phyloP scores from a whole-genome alignment of 306 rosid genomes.

The Castanea sativa region DNA sequence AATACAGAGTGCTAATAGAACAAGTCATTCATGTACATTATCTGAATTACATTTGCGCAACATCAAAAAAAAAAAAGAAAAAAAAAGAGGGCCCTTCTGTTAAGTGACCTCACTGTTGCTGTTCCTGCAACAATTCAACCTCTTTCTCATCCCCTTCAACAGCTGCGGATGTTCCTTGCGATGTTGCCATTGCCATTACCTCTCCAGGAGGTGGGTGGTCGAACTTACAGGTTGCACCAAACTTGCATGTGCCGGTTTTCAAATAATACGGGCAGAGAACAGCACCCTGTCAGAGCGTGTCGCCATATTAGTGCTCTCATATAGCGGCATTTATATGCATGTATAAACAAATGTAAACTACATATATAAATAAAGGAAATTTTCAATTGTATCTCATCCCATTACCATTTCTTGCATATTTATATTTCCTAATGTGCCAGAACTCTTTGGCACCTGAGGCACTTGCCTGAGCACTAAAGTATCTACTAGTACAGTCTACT shows the following conservation, averaged over 20 bases:
- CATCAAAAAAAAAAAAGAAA: not conserved
- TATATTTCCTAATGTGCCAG: too few relatives aligned
- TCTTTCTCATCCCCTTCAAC: slow-evolving; percentile 22
- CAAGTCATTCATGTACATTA: not conserved
- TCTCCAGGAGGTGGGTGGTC: slow-evolving; percentile 99
- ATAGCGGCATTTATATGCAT: not conserved
- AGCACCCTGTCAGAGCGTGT: slow-evolving; percentile 57
- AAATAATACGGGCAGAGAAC: slow-evolving; percentile 80
- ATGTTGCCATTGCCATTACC: slow-evolving; percentile 64
- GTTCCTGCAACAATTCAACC: slow-evolving; percentile 18
- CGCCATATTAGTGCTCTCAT: not conserved
- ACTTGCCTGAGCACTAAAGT: not conserved
- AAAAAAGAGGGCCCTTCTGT: not conserved
- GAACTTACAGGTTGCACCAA: slow-evolving; percentile 83
- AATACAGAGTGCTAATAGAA: not conserved
- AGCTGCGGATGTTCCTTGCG: slow-evolving; percentile 43
- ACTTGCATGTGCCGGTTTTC: slow-evolving; percentile 94
- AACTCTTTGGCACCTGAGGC: not conserved
- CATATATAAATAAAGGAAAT: not conserved
- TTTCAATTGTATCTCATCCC: not conserved
- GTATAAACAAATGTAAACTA: not conserved
- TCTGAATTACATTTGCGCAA: not conserved
- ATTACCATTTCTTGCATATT: slow-evolving; percentile 2
- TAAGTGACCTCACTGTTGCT: slow-evolving; percentile 18
- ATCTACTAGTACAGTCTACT: slow-evolving; percentile 12